These are phyloP conservation scores for Colletotrichum theobromicola DNA, from an alignment of 2,329 filamentous ascomycete species.

Conservation along the genomic window DNA sequence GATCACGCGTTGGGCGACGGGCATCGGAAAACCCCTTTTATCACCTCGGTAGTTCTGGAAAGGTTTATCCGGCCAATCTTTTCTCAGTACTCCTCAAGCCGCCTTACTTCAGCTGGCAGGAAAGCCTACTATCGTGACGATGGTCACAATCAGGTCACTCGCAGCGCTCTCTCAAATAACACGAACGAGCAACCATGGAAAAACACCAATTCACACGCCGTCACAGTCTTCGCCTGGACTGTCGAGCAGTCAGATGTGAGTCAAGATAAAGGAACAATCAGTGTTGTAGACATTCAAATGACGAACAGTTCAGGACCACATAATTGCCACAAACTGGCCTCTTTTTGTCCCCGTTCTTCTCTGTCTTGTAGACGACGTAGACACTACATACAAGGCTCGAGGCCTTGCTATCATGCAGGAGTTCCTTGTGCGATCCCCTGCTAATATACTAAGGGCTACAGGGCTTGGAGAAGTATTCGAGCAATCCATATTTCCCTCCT, in stretches of 20 bases:
- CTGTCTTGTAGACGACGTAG: conserved; percentile 69
- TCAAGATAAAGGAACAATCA: neutral
- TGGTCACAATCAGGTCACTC: neutral
- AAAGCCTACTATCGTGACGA: conserved; percentile 52
- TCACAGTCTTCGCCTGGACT: conserved; percentile 63
- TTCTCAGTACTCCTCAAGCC: conserved; percentile 55
- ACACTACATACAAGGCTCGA: conserved; percentile 54
- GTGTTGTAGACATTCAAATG: conserved; percentile 4
- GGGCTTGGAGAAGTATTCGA: conserved; percentile 73
- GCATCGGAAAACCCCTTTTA: conserved; percentile 36
- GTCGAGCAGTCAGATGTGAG: conserved; percentile 56
- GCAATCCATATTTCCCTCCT: conserved; percentile 71
- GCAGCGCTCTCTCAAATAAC: neutral
- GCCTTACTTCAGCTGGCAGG: conserved; percentile 62
- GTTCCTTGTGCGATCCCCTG: conserved; percentile 62
- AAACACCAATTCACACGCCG: neutral
- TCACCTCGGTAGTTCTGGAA: conserved; percentile 63
- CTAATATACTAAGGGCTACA: conserved; percentile 59
- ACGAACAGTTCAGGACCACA: conserved; percentile 34
- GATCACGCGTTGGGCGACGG: conserved; percentile 25
- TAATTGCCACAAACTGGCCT: conserved; percentile 66
- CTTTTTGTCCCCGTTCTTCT: conserved; percentile 74
- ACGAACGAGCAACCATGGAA: conserved; percentile 66
- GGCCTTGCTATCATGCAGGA: conserved; percentile 59
- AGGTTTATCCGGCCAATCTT: conserved; percentile 73